Evolutionary conservation across 441 rosid genomes (phyloP).

Genomic region (Metrosideros polymorpha): DNA sequence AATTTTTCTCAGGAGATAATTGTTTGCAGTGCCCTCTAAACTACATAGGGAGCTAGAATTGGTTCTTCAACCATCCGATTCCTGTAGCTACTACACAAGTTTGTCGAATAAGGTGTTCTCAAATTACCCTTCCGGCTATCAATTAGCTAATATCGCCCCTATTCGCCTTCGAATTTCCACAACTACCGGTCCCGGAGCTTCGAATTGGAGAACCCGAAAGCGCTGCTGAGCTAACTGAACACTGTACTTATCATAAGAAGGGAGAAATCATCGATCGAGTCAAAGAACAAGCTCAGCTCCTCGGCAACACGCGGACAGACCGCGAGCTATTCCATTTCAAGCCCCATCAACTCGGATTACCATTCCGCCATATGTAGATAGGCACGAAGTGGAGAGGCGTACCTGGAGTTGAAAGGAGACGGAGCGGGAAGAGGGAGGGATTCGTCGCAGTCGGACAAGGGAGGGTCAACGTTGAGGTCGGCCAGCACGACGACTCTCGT

Average conservation of each 20-base stretch:
- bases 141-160: not conserved
- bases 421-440: slow-evolving; percentile 24
- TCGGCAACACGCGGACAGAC: not conserved
- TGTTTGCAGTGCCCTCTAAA: not conserved
- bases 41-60: not conserved
- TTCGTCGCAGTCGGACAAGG: slow-evolving; percentile 50
- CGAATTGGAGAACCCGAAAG: not conserved
- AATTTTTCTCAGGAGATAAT: not conserved
- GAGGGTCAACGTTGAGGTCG: slow-evolving; percentile 89
- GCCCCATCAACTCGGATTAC: not conserved
- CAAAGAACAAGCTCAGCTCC: not conserved
- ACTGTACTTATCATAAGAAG: not conserved
- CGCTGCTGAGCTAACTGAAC: not conserved
- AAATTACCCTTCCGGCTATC: not conserved
- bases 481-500: slow-evolving; percentile 54
- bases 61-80: not conserved
- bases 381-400: not conserved
- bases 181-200: not conserved
- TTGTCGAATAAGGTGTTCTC: not conserved
- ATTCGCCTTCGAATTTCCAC: not conserved
- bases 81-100: not conserved
- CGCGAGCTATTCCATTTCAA: not conserved
- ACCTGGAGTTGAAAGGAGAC: slow-evolving; percentile 33
- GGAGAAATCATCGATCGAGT: not conserved
- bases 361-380: not conserved